phyloP scores from a whole-genome alignment of 1,139 yeast genomes.

The Insectozyma bohioensis region DNA sequence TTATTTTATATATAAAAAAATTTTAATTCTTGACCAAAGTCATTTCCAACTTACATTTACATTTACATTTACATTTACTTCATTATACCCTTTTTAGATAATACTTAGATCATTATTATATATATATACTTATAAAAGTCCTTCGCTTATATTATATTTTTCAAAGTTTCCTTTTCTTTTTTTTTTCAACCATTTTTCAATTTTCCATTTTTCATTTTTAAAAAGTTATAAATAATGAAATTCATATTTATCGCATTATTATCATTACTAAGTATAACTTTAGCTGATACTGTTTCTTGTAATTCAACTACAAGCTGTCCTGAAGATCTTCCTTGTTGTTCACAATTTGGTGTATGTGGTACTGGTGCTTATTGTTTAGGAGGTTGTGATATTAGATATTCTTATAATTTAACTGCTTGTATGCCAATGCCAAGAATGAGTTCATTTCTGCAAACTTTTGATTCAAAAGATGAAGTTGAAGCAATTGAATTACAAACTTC shows the following conservation, averaged over 20 bases:
- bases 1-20: no score
- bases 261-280: slow-evolving; percentile 11
- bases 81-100: no score
- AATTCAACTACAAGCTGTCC: slow-evolving; percentile 60
- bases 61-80: no score
- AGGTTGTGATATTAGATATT: slow-evolving; percentile 73
- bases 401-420: slow-evolving; percentile 63
- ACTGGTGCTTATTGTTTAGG: slow-evolving; percentile 78
- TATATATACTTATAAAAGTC: no score
- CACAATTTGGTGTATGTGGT: slow-evolving; percentile 84
- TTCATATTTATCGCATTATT: slow-evolving; percentile 10
- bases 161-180: no score
- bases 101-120: no score
- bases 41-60: no score
- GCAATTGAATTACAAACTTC: slow-evolving; percentile 32
- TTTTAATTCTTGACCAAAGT: no score
- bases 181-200: no score
- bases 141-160: no score
- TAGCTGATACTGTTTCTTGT: slow-evolving; percentile 37
- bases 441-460: slow-evolving; percentile 35
- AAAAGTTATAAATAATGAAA: slow-evolving; percentile 8
- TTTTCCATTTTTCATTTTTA: background rate
- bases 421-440: slow-evolving; percentile 58
- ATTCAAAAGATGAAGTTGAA: slow-evolving; percentile 23
- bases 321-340: slow-evolving; percentile 72